Conservation (phyloP, 768 basidiomycete species). For the Suillus placidus region DNA sequence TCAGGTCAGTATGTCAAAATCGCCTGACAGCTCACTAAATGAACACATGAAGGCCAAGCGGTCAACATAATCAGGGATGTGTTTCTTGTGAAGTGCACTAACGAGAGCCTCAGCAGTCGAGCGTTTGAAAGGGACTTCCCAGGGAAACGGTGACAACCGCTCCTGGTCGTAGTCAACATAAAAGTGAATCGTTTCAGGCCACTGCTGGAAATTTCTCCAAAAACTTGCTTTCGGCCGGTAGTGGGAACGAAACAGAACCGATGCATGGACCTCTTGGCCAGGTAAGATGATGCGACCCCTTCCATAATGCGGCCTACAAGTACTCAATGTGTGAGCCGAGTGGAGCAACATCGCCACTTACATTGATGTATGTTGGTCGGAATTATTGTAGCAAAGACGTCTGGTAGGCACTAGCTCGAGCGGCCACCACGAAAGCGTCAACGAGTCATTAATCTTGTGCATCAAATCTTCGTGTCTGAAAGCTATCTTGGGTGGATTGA, state of each 20-base stretch:
- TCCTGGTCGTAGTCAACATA: not conserved
- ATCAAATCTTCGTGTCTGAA: slow-evolving; percentile 34
- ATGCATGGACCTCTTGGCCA: slow-evolving; percentile 36
- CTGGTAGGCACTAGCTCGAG: slow-evolving; percentile 30
- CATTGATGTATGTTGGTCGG: slow-evolving; percentile 24
- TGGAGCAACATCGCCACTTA: slow-evolving; percentile 2
- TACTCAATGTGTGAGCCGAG: slow-evolving; percentile 11
- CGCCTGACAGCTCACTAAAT: slow-evolving; percentile 22
- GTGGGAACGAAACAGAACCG: slow-evolving; percentile 32
- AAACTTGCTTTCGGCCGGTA: slow-evolving; percentile 31
- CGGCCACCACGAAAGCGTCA: slow-evolving; percentile 25
- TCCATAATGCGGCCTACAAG: slow-evolving; percentile 29
- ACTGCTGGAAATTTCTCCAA: slow-evolving; percentile 22
- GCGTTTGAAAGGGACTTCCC: slow-evolving; percentile 25
- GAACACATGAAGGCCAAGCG: slow-evolving; percentile 33
- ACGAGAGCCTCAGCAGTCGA: slow-evolving; percentile 23
- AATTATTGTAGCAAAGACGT: slow-evolving; percentile 30
- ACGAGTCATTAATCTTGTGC: slow-evolving; percentile 19
- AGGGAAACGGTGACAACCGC: slow-evolving; percentile 17
- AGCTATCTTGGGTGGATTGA: slow-evolving; percentile 27
- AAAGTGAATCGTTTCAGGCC: slow-evolving; percentile 25
- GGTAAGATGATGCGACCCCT: slow-evolving; percentile 29
- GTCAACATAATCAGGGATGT: slow-evolving; percentile 23
- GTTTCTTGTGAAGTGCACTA: slow-evolving; percentile 3
- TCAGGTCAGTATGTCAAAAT: not conserved